Conservation (phyloP, 1,139 yeast species). For the Suhomyces kunorum region DNA sequence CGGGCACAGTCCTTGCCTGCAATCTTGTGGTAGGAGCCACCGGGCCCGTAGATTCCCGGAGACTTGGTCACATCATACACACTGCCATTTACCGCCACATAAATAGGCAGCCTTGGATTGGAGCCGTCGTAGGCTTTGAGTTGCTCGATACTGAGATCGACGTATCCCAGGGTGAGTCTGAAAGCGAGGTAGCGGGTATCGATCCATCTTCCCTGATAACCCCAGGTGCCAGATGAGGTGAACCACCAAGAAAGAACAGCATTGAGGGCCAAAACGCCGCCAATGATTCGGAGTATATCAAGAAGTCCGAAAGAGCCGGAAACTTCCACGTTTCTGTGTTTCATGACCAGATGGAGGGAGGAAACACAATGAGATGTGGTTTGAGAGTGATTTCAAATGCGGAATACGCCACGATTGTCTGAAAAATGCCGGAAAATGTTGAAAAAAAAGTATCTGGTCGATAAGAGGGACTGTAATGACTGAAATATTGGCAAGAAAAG, state of each 20-base stretch:
- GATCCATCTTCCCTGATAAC: slow-evolving; percentile 54
- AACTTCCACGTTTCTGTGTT: background rate
- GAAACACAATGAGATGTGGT: too few species aligned
- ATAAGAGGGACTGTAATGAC: too few species aligned
- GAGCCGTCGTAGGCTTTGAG: slow-evolving; percentile 57
- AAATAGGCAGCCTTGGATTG: slow-evolving; percentile 53
- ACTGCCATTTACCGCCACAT: slow-evolving; percentile 63
- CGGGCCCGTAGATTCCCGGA: slow-evolving; percentile 62
- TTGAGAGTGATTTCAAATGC: too few species aligned
- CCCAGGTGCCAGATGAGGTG: slow-evolving; percentile 54
- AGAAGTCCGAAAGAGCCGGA: slow-evolving; percentile 23
- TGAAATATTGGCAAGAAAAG: too few species aligned
- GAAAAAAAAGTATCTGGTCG: too few species aligned
- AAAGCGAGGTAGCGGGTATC: slow-evolving; percentile 44
- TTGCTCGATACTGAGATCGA: slow-evolving; percentile 47
- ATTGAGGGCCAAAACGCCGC: slow-evolving; percentile 51
- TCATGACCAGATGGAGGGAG: too few species aligned
- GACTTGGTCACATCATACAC: slow-evolving; percentile 68
- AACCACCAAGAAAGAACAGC: slow-evolving; percentile 53
- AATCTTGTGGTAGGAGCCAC: slow-evolving; percentile 61
- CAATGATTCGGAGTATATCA: slow-evolving; percentile 47
- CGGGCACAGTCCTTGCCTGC: slow-evolving; percentile 74
- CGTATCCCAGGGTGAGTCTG: slow-evolving; percentile 21
- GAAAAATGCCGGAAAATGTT: too few species aligned
- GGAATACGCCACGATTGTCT: too few species aligned